Evolutionary conservation across 2,329 filamentous ascomycete genomes (phyloP).

Genomic region (Microascus cirrosus): DNA sequence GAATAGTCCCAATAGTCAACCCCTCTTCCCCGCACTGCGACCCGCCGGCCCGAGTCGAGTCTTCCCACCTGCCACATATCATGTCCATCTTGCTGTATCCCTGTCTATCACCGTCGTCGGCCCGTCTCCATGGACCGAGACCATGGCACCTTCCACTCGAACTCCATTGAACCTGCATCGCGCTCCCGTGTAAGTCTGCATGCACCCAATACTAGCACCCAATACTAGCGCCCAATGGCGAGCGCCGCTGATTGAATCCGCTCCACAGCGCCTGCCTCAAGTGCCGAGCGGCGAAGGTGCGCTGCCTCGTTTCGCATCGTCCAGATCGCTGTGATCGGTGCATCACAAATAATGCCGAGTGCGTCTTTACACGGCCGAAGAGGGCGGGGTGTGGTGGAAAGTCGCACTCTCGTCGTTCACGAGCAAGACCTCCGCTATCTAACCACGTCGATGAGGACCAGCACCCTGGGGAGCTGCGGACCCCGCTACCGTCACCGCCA

Average conservation of each 20-base stretch:
- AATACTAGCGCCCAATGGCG: neutral
- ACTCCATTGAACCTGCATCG: neutral
- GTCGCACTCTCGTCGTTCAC: neutral
- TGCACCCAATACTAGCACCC: neutral
- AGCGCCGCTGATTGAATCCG: neutral
- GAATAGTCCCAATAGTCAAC: too few relatives aligned
- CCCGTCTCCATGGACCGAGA: neutral
- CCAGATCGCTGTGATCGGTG: constrained; percentile 4
- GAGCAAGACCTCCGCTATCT: neutral
- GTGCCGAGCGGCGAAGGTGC: constrained; percentile 4
- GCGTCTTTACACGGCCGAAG: constrained; percentile 5
- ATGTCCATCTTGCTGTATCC: neutral
- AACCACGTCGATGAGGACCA: neutral
- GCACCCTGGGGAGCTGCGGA: neutral
- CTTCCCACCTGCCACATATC: neutral
- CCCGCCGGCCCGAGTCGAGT: too few relatives aligned
- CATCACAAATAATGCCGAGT: neutral
- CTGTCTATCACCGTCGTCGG: neutral
- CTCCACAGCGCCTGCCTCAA: constrained; percentile 4
- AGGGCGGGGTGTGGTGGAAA: neutral
- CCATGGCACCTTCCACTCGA: neutral
- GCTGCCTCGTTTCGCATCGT: constrained; percentile 3
- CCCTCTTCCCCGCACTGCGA: too few relatives aligned
- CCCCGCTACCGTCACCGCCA: neutral
- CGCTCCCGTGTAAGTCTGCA: neutral